Evolutionary conservation across 441 rosid genomes (phyloP).

Genomic region (Jatropha multifida): DNA sequence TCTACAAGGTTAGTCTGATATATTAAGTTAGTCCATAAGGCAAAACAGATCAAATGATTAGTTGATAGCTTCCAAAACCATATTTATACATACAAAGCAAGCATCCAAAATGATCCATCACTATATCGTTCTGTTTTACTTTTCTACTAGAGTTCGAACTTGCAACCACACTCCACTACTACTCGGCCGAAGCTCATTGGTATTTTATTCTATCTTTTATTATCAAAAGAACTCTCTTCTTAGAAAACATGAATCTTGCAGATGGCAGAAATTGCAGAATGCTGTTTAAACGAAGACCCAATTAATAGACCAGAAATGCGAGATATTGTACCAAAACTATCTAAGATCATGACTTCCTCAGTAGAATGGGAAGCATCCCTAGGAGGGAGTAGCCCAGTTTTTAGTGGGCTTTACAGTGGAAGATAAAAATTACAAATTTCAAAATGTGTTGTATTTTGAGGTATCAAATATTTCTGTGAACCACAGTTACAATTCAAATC

Average conservation of each 20-base stretch:
- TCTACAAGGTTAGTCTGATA: constrained; percentile 41
- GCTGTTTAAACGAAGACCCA: constrained; percentile 59
- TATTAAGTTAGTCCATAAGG: neutral
- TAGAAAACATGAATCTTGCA: constrained; percentile 17
- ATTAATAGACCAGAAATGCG: constrained; percentile 56
- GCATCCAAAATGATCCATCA: too few relatives aligned
- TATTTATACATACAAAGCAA: too few relatives aligned
- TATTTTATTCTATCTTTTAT: too few relatives aligned
- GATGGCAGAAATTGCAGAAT: constrained; percentile 57
- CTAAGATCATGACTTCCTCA: constrained; percentile 43
- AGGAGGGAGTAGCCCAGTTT: constrained; percentile 61
- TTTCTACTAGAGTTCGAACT: too few relatives aligned
- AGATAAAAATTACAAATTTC: constrained; percentile 29
- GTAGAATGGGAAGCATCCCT: constrained; percentile 66
- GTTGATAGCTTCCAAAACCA: too few relatives aligned
- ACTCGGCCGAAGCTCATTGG: too few relatives aligned
- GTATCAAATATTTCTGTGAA: neutral
- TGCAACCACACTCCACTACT: too few relatives aligned
- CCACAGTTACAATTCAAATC: neutral
- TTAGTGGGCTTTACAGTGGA: constrained; percentile 52
- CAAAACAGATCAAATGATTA: too few relatives aligned
- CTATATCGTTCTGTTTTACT: too few relatives aligned
- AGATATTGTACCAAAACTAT: constrained; percentile 42
- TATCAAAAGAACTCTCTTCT: too few relatives aligned
- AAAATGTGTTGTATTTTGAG: neutral